Base-by-base conservation (phyloP, 371 early-diverging fungal species). In the Umbelopsis sp. region DNA sequence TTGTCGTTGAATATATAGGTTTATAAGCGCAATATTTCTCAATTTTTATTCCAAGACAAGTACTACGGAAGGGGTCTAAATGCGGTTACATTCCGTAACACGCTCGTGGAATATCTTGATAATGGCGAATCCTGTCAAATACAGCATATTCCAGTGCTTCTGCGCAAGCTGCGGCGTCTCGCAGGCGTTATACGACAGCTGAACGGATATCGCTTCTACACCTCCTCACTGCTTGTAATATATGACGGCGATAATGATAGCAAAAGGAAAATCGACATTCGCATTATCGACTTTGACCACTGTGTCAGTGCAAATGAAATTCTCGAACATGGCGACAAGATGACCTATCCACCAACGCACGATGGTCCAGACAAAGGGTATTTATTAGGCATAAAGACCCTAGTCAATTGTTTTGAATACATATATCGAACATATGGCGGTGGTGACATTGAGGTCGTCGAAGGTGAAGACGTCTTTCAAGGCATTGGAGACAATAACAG, bases 261-360 rank as follows among this genome's bases (percentile, higher is more conserved):
- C 32, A 32, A 67, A 6, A 71, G 73, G 3, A 74, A 86, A 46
- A 88, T 93, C n/a, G 92, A 93, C 71, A 80, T 98, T 11, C 90
- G 93, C 53, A 94, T 96, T 76, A 97, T 98, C 70, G 98, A 98
- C 70, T 98, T 98, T 79, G 96, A 96, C 4, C 91, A 96, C 70
- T 95, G 94, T 67, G 80, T 81, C 6, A 79, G 77, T 4, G 45
- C 74, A 9, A 73, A 79, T 25, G 78, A 81, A 41, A 70, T 76
- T 20, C 70, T 65, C 7, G 70, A 69, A n/a, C 67, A 74, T 25
- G 66, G 72, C 10, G 38, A 79, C 16, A 65, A 74, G 18, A 79
- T 79, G 66, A 65, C 86, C 7, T 92, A 80, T 69, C 93, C 92
- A 14, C 94, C 93, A 0, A 85, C 84, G 67, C 88, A 89, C n/a